Percentiles rank a stretch among this genome's conserved stretches.
These are phyloP conservation scores for Xylaria intraflava DNA, from an alignment of 495 filamentous ascomycete species.

Conservation along the genomic window DNA sequence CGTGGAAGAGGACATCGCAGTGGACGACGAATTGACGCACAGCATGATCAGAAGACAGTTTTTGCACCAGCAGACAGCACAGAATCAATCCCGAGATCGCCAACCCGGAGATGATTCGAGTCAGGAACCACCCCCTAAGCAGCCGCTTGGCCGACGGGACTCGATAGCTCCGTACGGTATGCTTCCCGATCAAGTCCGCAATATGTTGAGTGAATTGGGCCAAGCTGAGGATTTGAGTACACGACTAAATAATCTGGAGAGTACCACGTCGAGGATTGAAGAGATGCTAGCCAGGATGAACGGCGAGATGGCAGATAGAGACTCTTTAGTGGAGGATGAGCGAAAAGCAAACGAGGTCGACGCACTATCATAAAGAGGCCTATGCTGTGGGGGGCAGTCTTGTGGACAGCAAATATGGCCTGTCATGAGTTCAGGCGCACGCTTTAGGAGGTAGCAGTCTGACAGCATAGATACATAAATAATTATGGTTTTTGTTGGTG, in stretches of 20 bases:
- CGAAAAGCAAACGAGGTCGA: background rate
- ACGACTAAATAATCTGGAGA: conserved; percentile 30
- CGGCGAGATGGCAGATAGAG: conserved; percentile 2
- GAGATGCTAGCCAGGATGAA: conserved; percentile 24
- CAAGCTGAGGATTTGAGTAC: conserved; percentile 25
- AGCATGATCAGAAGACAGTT: conserved; percentile 45
- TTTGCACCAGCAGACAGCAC: conserved; percentile 27
- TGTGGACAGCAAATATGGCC: background rate
- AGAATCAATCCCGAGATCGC: conserved; percentile 16
- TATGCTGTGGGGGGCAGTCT: conserved; percentile 1
- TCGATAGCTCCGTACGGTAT: conserved; percentile 36
- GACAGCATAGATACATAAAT: no score
- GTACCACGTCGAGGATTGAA: conserved; percentile 30
- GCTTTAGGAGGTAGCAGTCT: background rate
- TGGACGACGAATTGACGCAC: conserved; percentile 46
- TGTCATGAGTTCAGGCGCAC: no score
- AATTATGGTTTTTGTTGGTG: no score
- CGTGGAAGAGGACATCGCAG: conserved; percentile 47
- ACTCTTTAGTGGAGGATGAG: background rate
- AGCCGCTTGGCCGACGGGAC: conserved; percentile 35
- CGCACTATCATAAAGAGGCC: background rate
- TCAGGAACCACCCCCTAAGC: conserved; percentile 11
- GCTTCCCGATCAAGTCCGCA: conserved; percentile 28
- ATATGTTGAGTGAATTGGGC: conserved; percentile 27
- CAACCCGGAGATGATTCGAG: conserved; percentile 12